Base-by-base conservation (phyloP, 192 early-diverging fungal genomes). In the Podila clonocystis region DNA sequence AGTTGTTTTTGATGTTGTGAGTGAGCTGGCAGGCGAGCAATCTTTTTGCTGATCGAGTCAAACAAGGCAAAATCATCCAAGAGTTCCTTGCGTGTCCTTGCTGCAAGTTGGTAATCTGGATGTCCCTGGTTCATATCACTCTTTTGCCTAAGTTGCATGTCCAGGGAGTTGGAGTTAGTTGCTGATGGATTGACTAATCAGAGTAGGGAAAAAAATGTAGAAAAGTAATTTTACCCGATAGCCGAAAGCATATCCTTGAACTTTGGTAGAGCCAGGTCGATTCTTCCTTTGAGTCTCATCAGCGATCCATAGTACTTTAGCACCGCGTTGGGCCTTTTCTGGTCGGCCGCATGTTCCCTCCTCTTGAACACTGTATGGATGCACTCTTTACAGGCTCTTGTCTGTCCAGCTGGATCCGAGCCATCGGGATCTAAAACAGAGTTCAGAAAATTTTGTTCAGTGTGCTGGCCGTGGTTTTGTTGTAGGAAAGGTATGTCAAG, bases 51-150 rank as follows among this genome's bases (percentile, higher is more conserved):
- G 20, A 89, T 84, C 1, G 78, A 69, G 67, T 95, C 93, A 60
- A 91, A 87, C 9, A 85, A 57, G 20, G 85, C 85, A 74, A 95
- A 93, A 22, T 88, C 89, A 29, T 87, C 89, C 15, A 92, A 78
- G 38, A 95, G 75, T 12, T 91, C 88, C 71, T 89, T 89, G 33
- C 93, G 86, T 5, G 90, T 84, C 58, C 84, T 74, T 3, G 90
- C 89, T 3, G 93, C 92, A 9, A 86, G 67, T 58, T 90, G 77
- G 38, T 90, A 85, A 58, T 88, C 89, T 9, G 85, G 85, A 50
- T 91, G 87, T 3, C 77, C 62, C 48, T 89, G 88, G 15, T 78
- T 67, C 31, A 83, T 68, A 13, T 83, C 75, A 1, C 59, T 74
- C 26, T 89, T 79, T 65, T 85, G 77, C 31, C 85, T 87, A 65